These are phyloP conservation scores for Linum lewisii DNA, from an alignment of 345 rosid species.

Conservation along the genomic window DNA sequence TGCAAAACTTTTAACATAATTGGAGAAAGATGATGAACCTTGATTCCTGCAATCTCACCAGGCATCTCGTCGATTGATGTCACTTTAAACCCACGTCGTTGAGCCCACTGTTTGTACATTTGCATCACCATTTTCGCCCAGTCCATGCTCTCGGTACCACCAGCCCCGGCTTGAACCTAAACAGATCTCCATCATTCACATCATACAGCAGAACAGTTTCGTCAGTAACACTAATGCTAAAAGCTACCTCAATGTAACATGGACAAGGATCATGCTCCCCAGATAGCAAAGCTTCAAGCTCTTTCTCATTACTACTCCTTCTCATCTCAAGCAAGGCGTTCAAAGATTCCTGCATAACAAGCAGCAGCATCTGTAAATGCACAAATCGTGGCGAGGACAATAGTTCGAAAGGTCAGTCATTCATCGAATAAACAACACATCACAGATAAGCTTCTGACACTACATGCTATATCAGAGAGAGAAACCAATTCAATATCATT, in stretches of 20 bases:
- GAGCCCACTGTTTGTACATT: slow-evolving; percentile 88
- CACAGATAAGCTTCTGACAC: no score
- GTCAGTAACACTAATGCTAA: neutral
- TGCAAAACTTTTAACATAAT: neutral
- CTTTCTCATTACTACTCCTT: slow-evolving; percentile 66
- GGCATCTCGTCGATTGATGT: slow-evolving; percentile 76
- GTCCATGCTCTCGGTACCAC: slow-evolving; percentile 98
- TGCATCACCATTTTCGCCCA: slow-evolving; percentile 97
- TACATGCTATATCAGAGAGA: neutral
- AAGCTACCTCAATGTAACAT: slow-evolving; percentile 71
- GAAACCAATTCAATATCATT: slow-evolving; percentile 7
- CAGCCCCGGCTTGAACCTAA: slow-evolving; percentile 96
- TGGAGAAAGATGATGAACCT: slow-evolving; percentile 41
- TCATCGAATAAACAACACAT: no score
- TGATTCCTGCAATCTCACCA: slow-evolving; percentile 91
- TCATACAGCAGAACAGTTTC: slow-evolving; percentile 8
- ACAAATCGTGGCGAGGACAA: no score
- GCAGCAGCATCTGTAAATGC: no score
- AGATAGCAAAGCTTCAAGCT: slow-evolving; percentile 83
- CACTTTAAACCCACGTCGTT: slow-evolving; percentile 47
- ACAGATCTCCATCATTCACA: slow-evolving; percentile 8
- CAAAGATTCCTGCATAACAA: slow-evolving; percentile 48
- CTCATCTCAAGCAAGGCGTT: slow-evolving; percentile 68
- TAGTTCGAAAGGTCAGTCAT: no score
- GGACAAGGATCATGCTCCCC: slow-evolving; percentile 71